phyloP scores from a whole-genome alignment of 2,329 filamentous ascomycete species.

The Cercospora sesami region DNA sequence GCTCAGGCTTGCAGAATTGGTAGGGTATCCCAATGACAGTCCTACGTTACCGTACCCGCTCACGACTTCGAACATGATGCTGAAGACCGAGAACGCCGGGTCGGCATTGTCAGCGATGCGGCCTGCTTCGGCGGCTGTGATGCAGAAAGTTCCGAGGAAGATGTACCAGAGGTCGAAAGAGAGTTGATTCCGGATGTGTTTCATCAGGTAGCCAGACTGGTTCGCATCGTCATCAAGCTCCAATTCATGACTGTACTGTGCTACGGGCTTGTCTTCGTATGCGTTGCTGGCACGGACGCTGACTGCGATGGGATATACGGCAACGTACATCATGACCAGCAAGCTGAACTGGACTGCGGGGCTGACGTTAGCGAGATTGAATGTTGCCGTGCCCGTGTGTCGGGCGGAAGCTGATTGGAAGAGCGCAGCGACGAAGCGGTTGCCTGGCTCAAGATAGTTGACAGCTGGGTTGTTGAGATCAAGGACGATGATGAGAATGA shows the following conservation, averaged over 20 bases:
- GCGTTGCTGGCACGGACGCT: slow-evolving; percentile 62
- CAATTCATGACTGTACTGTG: slow-evolving; percentile 54
- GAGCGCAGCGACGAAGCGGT: slow-evolving; percentile 56
- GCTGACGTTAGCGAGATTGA: slow-evolving; percentile 36
- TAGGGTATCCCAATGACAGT: not conserved
- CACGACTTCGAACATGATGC: slow-evolving; percentile 50
- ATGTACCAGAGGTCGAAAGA: slow-evolving; percentile 51
- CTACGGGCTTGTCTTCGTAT: slow-evolving; percentile 63
- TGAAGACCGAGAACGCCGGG: slow-evolving; percentile 44
- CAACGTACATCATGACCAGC: slow-evolving; percentile 68
- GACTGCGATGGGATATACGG: slow-evolving; percentile 62
- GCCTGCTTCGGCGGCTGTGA: slow-evolving; percentile 47
- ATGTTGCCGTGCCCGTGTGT: slow-evolving; percentile 15
- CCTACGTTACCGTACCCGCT: slow-evolving; percentile 44
- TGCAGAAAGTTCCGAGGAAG: slow-evolving; percentile 48
- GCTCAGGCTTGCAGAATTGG: not conserved
- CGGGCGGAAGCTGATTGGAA: slow-evolving; percentile 53
- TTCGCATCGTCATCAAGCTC: slow-evolving; percentile 17
- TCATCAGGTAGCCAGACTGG: slow-evolving; percentile 41
- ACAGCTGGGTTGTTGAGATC: slow-evolving; percentile 58
- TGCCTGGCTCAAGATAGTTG: slow-evolving; percentile 44
- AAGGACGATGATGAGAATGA: slow-evolving; percentile 53
- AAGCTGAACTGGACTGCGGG: slow-evolving; percentile 54
- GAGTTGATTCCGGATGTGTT: slow-evolving; percentile 50
- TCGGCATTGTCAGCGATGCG: slow-evolving; percentile 41